Evolutionary conservation across 805 yeast species (phyloP), one percentile per base, ranked within the genome.

Genomic region (Candida jianshihensis): DNA sequence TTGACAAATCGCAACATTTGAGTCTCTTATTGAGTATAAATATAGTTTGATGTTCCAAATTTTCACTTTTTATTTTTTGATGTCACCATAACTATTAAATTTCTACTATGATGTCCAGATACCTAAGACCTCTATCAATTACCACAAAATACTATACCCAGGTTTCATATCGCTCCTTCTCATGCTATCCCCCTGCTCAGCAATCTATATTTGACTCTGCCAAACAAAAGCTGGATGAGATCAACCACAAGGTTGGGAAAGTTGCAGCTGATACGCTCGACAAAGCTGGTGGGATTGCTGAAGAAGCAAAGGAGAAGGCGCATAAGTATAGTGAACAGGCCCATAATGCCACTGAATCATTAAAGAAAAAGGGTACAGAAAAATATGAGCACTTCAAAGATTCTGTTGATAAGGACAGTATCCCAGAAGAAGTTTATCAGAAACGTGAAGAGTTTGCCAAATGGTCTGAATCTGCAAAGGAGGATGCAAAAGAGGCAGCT

Each of bases 181-280:
- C 26, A 5, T 14, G 26, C 26, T 35, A 9, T 19, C 28, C n/a
- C 30, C 40, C 36, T 27, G 5, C 35, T 7, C 44, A 51, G 22
- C 43, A 37, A 34, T 49, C 56, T 5, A 33, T 49, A 10, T 9
- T 51, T 3, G 53, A 46, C 17, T 15, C 43, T 9, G 56, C 56
- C 5, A 47, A 46, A 36, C 38, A 44, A 30, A 48, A 43, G 31
- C 34, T 49, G 9, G 29, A 35, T 13, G 47, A 49, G n/a, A 15
- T 51, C 25, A 51, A 51, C 34, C 39, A 43, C 8, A 48, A 46
- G 30, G 46, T 48, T 19, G 56, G 56, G 6, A 24, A 46, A 27
- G 56, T 47, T 11, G 54, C 56, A 3, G 53, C 54, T 10, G 16
- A 32, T 18, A 41, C 44, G 0, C 6, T 51, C 6, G 51, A 51